phyloP scores from a whole-genome alignment of 805 yeast species.

The Schwanniomyces pseudopolymorphus region DNA sequence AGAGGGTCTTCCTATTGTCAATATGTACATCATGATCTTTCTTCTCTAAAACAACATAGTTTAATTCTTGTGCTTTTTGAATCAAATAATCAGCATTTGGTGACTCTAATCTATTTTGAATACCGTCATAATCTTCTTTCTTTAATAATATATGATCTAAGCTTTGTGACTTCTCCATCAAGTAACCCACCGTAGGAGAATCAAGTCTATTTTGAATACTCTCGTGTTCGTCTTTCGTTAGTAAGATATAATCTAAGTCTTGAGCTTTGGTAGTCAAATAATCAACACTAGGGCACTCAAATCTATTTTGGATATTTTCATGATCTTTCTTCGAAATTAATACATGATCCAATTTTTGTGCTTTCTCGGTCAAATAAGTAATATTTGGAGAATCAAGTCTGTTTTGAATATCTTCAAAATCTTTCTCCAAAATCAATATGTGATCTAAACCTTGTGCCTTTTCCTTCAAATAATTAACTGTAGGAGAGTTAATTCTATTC shows the following conservation, averaged over 20 bases:
- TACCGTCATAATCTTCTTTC: slow-evolving; percentile 4
- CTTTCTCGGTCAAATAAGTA: slow-evolving; percentile 22
- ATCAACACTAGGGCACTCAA: slow-evolving; percentile 20
- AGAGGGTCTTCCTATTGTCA: slow-evolving; percentile 14
- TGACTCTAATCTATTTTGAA: slow-evolving; percentile 8
- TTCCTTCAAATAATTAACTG: slow-evolving; percentile 14
- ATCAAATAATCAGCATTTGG: slow-evolving; percentile 21
- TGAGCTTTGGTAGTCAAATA: slow-evolving; percentile 11
- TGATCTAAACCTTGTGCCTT: slow-evolving; percentile 10
- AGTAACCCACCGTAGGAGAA: slow-evolving; percentile 31
- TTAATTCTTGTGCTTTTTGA: slow-evolving; percentile 16
- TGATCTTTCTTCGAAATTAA: slow-evolving; percentile 8
- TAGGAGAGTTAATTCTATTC: slow-evolving; percentile 17
- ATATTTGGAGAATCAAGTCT: slow-evolving; percentile 27
- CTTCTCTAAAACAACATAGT: slow-evolving; percentile 11
- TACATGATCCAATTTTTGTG: slow-evolving; percentile 8
- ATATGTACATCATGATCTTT: slow-evolving; percentile 13
- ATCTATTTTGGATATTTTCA: slow-evolving; percentile 6
- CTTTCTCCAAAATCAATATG: slow-evolving; percentile 11
- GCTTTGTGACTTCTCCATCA: slow-evolving; percentile 18
- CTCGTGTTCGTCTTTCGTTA: slow-evolving; percentile 12
- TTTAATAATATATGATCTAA: slow-evolving; percentile 6
- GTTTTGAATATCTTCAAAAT: slow-evolving; percentile 12
- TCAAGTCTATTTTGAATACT: slow-evolving; percentile 12
- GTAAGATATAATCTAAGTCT: slow-evolving; percentile 8